Conservation (phyloP, 805 yeast species). For the Saccharomycopsis guyanensis region DNA sequence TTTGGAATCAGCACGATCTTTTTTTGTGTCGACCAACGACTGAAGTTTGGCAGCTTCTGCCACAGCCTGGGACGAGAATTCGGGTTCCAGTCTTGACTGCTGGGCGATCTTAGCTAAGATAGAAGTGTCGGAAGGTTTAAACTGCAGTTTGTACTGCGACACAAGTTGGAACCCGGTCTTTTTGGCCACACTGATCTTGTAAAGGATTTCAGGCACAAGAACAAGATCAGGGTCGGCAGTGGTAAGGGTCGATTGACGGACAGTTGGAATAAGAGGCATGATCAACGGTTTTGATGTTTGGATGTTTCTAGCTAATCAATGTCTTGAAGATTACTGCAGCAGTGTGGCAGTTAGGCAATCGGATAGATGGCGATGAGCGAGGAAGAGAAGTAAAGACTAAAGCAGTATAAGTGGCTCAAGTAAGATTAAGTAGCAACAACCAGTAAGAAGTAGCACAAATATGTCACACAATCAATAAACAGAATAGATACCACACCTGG, state of each 20-base stretch:
- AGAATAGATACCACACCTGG: no score
- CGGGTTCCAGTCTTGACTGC: slow-evolving; percentile 16
- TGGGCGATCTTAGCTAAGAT: neutral
- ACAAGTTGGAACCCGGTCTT: slow-evolving; percentile 22
- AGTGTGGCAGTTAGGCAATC: no score
- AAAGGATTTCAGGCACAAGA: slow-evolving; percentile 55
- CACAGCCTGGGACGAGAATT: slow-evolving; percentile 28
- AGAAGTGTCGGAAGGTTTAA: neutral
- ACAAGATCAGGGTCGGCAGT: slow-evolving; percentile 27
- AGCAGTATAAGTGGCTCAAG: no score
- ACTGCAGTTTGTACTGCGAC: neutral
- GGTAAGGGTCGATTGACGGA: neutral
- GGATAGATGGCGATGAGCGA: no score
- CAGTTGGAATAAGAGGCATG: neutral
- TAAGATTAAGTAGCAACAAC: no score
- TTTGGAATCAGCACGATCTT: neutral
- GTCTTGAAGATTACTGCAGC: no score
- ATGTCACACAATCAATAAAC: no score
- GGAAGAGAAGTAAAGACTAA: no score
- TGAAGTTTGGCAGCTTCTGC: slow-evolving; percentile 31
- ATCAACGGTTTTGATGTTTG: no score
- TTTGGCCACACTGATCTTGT: slow-evolving; percentile 38
- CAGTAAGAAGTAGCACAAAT: no score
- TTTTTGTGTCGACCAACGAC: slow-evolving; percentile 1
- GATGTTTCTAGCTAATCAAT: no score